These are phyloP conservation scores for Nicotiana tabacum DNA, from an alignment of 257 asterid species.

Conservation along the genomic window DNA sequence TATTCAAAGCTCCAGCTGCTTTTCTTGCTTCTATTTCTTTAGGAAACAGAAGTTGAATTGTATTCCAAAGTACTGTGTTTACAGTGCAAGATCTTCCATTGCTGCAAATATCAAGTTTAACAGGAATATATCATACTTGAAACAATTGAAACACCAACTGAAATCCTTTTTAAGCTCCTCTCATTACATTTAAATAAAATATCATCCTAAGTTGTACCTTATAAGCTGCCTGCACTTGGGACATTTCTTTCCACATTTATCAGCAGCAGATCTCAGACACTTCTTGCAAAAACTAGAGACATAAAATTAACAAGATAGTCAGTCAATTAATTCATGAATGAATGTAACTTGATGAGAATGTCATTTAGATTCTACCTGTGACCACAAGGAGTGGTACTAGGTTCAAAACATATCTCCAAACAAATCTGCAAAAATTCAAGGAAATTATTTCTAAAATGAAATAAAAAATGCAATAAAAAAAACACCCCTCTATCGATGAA, in stretches of 20 bases:
- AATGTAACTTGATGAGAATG: not conserved
- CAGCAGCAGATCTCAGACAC: slow-evolving; percentile 86
- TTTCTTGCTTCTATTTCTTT: slow-evolving; percentile 77
- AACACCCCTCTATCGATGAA: not conserved
- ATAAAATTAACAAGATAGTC: not conserved
- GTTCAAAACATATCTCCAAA: slow-evolving; percentile 90
- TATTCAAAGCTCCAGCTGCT: slow-evolving; percentile 21
- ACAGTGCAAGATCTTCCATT: slow-evolving; percentile 78
- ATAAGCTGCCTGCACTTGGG: slow-evolving; percentile 96
- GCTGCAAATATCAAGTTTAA: slow-evolving; percentile 34
- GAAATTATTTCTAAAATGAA: not conserved
- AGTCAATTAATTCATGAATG: not conserved
- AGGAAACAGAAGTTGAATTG: slow-evolving; percentile 88
- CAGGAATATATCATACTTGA: not conserved
- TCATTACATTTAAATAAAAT: not conserved
- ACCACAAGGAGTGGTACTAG: slow-evolving; percentile 97
- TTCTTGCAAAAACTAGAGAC: slow-evolving; percentile 71
- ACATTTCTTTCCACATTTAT: slow-evolving; percentile 90
- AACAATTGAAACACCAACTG: not conserved
- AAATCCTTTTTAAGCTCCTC: not conserved
- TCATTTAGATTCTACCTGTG: slow-evolving; percentile 55
- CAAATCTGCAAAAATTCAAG: slow-evolving; percentile 59
- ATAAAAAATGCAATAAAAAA: not conserved
- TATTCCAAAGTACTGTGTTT: slow-evolving; percentile 96
- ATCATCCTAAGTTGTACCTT: slow-evolving; percentile 34